phyloP scores from a whole-genome alignment of 2,329 filamentous ascomycete genomes.

The Orbilia brochopaga region DNA sequence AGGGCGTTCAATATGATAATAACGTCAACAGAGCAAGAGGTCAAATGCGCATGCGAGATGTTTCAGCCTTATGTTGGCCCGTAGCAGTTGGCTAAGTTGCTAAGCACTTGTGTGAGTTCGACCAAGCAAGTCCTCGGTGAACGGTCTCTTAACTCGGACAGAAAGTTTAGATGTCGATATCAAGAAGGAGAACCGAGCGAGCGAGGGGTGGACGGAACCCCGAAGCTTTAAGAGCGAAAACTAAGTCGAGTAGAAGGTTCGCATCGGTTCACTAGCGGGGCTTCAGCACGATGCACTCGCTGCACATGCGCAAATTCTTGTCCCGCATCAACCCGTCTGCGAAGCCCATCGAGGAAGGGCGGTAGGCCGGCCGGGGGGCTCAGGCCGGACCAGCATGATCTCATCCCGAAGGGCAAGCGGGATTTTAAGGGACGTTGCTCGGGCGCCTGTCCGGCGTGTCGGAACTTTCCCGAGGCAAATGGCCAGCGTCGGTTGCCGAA shows the following conservation, averaged over 20 bases:
- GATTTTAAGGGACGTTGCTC: slow-evolving; percentile 30
- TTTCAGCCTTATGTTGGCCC: neutral
- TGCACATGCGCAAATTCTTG: neutral
- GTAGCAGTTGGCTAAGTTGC: neutral
- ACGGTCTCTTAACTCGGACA: no score
- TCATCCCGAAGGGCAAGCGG: slow-evolving; percentile 44
- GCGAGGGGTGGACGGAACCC: neutral
- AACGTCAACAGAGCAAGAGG: neutral
- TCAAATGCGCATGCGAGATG: neutral
- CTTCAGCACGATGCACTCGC: neutral
- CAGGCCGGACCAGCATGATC: slow-evolving; percentile 11
- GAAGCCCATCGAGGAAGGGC: neutral
- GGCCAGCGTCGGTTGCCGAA: neutral
- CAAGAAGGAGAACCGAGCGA: neutral
- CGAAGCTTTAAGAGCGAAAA: neutral
- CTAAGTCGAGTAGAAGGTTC: neutral
- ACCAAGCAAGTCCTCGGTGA: no score
- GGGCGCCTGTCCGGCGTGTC: slow-evolving; percentile 17
- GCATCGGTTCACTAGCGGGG: neutral
- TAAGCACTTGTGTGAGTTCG: no score
- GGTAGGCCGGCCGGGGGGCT: neutral
- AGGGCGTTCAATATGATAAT: no score
- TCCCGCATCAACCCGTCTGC: no score
- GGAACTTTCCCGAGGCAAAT: slow-evolving; percentile 43
- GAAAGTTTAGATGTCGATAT: neutral